phyloP scores from a whole-genome alignment of 1,284 basidiomycete species.

The Pisolithus thermaeus region DNA sequence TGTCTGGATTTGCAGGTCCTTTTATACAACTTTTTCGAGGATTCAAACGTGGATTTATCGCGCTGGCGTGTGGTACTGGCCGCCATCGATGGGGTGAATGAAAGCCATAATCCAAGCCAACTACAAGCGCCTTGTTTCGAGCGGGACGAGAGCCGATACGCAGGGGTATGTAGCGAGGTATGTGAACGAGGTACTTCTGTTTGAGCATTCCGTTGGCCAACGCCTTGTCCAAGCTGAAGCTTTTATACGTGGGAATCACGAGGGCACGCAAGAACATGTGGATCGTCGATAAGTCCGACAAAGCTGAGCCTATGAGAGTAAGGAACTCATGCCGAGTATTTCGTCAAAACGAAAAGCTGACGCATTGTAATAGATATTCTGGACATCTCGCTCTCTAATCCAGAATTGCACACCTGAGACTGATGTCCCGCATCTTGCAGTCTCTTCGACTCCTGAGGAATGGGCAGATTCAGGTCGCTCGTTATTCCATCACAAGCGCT shows the following conservation, averaged over 20 bases:
- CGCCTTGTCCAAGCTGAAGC: slow-evolving; percentile 46
- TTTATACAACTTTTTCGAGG: slow-evolving; percentile 66
- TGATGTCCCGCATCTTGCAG: slow-evolving; percentile 43
- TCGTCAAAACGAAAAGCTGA: not conserved
- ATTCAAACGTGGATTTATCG: slow-evolving; percentile 44
- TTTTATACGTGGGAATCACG: slow-evolving; percentile 66
- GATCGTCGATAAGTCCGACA: slow-evolving; percentile 58
- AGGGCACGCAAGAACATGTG: slow-evolving; percentile 62
- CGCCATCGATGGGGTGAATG: slow-evolving; percentile 23
- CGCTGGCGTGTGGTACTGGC: slow-evolving; percentile 63
- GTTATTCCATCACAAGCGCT: slow-evolving; percentile 52
- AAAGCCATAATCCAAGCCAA: slow-evolving; percentile 9
- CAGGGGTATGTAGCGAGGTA: slow-evolving; percentile 57
- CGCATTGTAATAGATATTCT: slow-evolving; percentile 36
- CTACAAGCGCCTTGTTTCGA: slow-evolving; percentile 42
- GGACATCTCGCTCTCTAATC: slow-evolving; percentile 39
- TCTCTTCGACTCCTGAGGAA: slow-evolving; percentile 42
- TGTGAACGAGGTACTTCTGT: not conserved
- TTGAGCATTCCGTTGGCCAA: not conserved
- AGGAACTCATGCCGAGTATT: not conserved
- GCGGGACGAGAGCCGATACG: slow-evolving; percentile 43
- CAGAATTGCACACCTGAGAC: slow-evolving; percentile 38
- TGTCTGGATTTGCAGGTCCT: slow-evolving; percentile 43
- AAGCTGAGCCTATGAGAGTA: slow-evolving; percentile 55
- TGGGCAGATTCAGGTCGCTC: slow-evolving; percentile 49